phyloP scores from a whole-genome alignment of 495 filamentous ascomycete species.

The Ascodesmis nigricans region DNA sequence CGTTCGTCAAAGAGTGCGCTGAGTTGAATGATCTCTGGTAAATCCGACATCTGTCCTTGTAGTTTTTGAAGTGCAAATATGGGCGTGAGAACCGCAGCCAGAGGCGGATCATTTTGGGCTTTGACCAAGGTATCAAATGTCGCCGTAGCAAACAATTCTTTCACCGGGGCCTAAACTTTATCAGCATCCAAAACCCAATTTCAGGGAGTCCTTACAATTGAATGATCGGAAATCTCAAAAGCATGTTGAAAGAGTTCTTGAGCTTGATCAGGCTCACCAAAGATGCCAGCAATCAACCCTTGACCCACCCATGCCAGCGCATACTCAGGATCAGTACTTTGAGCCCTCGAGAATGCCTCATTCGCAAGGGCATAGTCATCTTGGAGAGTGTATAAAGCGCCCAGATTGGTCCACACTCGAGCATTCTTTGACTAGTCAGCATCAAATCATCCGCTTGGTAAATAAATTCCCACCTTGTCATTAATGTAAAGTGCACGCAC shows the following conservation, averaged over 20 bases:
- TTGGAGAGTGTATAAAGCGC: slow-evolving; percentile 63
- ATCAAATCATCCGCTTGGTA: neutral
- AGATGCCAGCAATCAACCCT: slow-evolving; percentile 54
- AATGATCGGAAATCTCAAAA: slow-evolving; percentile 69
- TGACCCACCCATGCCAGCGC: slow-evolving; percentile 86
- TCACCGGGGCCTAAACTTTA: slow-evolving; percentile 28
- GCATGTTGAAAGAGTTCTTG: slow-evolving; percentile 79
- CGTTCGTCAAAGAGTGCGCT: slow-evolving; percentile 62
- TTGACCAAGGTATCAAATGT: slow-evolving; percentile 48
- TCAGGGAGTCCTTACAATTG: slow-evolving; percentile 25
- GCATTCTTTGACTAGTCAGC: slow-evolving; percentile 31
- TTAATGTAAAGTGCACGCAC: slow-evolving; percentile 87
- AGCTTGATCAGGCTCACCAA: slow-evolving; percentile 54
- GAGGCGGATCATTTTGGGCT: slow-evolving; percentile 22
- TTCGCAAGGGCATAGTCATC: slow-evolving; percentile 65
- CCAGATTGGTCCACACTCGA: slow-evolving; percentile 75
- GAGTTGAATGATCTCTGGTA: slow-evolving; percentile 53
- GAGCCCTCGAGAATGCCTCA: slow-evolving; percentile 68
- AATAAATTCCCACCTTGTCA: slow-evolving; percentile 28
- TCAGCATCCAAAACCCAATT: slow-evolving; percentile 1
- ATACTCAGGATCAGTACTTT: slow-evolving; percentile 85
- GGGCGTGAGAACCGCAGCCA: slow-evolving; percentile 41
- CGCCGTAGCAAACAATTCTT: slow-evolving; percentile 53
- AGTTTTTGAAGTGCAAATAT: slow-evolving; percentile 77
- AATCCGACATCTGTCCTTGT: slow-evolving; percentile 38